phyloP scores from a whole-genome alignment of 2,329 filamentous ascomycete species.

The Venturia aucupariae region DNA sequence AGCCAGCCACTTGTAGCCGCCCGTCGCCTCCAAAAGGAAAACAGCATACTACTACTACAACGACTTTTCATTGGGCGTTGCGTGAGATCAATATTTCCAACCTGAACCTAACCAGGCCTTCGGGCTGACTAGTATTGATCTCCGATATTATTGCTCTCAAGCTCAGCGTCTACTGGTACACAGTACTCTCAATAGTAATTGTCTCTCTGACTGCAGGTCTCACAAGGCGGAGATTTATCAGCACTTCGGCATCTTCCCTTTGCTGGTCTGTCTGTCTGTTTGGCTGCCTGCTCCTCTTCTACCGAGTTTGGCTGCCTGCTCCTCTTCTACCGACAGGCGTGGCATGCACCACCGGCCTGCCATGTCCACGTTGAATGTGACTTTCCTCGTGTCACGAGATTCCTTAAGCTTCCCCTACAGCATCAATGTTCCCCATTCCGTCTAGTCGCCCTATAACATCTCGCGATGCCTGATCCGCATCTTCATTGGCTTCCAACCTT shows the following conservation, averaged over 20 bases:
- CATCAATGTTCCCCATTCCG: background rate
- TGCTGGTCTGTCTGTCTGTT: background rate
- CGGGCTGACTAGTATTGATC: too few relatives aligned
- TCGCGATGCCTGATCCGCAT: background rate
- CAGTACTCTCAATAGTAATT: too few relatives aligned
- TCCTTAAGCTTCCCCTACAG: background rate
- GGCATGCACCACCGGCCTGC: background rate
- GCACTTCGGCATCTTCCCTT: background rate
- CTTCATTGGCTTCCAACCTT: background rate
- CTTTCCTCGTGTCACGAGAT: background rate
- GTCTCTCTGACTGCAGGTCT: too few relatives aligned
- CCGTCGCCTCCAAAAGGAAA: background rate
- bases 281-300: too few relatives aligned
- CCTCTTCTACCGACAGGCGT: background rate
- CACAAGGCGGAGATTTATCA: background rate
- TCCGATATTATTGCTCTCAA: too few relatives aligned
- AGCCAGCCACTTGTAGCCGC: background rate
- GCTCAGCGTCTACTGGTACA: too few relatives aligned
- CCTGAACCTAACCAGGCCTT: too few relatives aligned
- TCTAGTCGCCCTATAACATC: background rate
- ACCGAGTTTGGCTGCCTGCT: too few relatives aligned
- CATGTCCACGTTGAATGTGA: constrained; percentile 3
- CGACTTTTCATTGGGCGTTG: background rate
- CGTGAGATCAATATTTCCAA: too few relatives aligned
- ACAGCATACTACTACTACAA: too few relatives aligned